These are phyloP conservation scores for Psilocybe mexicana DNA, from an alignment of 1,284 basidiomycete genomes.

Conservation along the genomic window DNA sequence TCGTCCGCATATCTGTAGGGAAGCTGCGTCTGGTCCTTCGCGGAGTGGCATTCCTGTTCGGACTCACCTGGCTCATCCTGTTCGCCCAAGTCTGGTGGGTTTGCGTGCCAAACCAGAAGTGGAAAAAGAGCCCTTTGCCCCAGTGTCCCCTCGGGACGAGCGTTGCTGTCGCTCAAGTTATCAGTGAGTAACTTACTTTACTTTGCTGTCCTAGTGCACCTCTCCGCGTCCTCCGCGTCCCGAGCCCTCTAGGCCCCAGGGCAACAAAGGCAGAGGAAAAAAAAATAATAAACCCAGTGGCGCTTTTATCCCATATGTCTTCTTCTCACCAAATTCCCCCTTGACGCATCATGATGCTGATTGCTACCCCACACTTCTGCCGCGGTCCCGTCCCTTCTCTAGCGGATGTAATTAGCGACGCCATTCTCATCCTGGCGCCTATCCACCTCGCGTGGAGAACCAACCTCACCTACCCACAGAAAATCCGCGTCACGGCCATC, in stretches of 20 bases:
- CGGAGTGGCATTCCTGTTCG: constrained; percentile 16
- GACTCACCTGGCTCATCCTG: constrained; percentile 23
- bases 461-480: constrained; percentile 19
- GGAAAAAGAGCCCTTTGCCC: constrained; percentile 10
- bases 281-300: too few relatives aligned
- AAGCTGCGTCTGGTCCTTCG: constrained; percentile 19
- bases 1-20: constrained; percentile 24
- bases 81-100: constrained; percentile 28
- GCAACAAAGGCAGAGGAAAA: too few relatives aligned
- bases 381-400: neutral
- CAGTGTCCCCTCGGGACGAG: constrained; percentile 20
- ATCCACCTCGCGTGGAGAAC: constrained; percentile 21
- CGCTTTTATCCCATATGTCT: too few relatives aligned
- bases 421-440: constrained; percentile 25
- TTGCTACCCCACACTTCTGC: neutral
- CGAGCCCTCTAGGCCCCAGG: too few relatives aligned
- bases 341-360: neutral
- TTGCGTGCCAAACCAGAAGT: constrained; percentile 20
- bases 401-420: constrained; percentile 25
- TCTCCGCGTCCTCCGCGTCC: too few relatives aligned
- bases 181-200: constrained; percentile 14
- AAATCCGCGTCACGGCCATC: constrained; percentile 25
- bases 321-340: neutral
- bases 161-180: constrained; percentile 23
- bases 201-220: too few relatives aligned